Percentiles rank a stretch among this genome's conserved stretches.
Evolutionary conservation across 352 stramenopile species (phyloP).

Genomic region (Pelagophyceae sp.): DNA sequence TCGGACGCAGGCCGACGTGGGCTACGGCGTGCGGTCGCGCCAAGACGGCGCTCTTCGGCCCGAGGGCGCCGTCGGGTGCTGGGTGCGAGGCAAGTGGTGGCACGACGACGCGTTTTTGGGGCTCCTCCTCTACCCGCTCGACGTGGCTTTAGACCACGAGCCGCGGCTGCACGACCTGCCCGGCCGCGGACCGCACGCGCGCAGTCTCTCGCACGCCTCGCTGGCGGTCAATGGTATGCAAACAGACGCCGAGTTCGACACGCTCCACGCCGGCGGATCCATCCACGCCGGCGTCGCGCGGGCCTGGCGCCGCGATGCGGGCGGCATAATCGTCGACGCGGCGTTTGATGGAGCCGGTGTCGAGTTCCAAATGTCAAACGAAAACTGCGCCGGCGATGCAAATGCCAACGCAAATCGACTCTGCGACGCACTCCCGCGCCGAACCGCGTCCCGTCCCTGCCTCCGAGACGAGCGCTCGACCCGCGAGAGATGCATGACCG

Average conservation of each 20-base stretch:
- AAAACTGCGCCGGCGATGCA: neutral
- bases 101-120: slow-evolving; percentile 4
- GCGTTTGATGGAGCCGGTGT: neutral
- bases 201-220: neutral
- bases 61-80: neutral
- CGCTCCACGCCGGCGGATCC: neutral
- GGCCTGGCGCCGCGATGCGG: neutral
- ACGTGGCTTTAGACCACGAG: neutral
- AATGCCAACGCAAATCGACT: neutral
- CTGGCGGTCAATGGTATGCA: slow-evolving; percentile 12
- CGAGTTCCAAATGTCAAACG: neutral
- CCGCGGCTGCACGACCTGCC: slow-evolving; percentile 18
- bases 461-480: too few species aligned
- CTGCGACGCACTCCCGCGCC: neutral
- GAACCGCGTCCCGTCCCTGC: too few species aligned
- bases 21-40: neutral
- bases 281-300: neutral
- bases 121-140: slow-evolving; percentile 1
- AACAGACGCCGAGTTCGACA: slow-evolving; percentile 5
- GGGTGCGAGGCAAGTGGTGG: neutral
- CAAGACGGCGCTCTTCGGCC: neutral
- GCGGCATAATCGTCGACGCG: neutral
- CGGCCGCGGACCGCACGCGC: neutral
- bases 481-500: too few species aligned
- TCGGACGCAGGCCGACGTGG: neutral